Evolutionary conservation across 2,329 filamentous ascomycete species (phyloP).

Genomic region (Penicillium hordei): DNA sequence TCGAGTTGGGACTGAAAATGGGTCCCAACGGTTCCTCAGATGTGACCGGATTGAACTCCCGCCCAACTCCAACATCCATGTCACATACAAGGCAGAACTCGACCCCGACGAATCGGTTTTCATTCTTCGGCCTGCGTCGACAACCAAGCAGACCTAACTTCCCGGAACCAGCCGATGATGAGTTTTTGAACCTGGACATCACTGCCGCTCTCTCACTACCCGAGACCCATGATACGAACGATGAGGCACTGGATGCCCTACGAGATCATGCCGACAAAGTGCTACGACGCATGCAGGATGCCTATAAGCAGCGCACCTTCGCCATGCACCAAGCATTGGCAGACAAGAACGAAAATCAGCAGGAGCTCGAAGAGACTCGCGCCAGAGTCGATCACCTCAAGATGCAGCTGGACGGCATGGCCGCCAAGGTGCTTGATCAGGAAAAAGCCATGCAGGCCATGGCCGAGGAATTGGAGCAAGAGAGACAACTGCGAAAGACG

Average conservation of each 20-base stretch:
- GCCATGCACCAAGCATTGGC: conserved; percentile 53
- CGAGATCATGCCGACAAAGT: conserved; percentile 57
- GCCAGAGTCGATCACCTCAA: conserved; percentile 59
- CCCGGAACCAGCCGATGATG: conserved; percentile 49
- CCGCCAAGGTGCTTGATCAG: conserved; percentile 55
- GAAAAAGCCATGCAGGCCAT: conserved; percentile 57
- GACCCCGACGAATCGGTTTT: conserved; percentile 38
- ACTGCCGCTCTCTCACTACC: conserved; percentile 55
- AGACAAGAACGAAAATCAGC: conserved; percentile 58
- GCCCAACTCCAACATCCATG: conserved; percentile 5
- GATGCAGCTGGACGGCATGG: conserved; percentile 61
- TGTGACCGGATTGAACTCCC: conserved; percentile 15
- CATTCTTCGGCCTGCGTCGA: conserved; percentile 44
- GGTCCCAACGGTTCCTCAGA: conserved; percentile 20
- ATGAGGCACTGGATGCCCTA: conserved; percentile 58
- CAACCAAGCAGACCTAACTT: conserved; percentile 27
- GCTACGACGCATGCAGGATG: conserved; percentile 55
- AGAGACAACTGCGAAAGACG: conserved; percentile 41
- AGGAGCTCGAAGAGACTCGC: conserved; percentile 61
- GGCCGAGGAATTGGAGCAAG: conserved; percentile 49
- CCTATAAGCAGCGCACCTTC: conserved; percentile 55
- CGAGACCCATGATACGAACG: conserved; percentile 49
- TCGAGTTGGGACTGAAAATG: conserved; percentile 44
- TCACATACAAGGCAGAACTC: conserved; percentile 22
- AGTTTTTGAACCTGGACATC: conserved; percentile 57